Evolutionary conservation across 352 stramenopile genomes (phyloP), one percentile per base, ranked within the genome.

Genomic region (Phytophthora citricola): DNA sequence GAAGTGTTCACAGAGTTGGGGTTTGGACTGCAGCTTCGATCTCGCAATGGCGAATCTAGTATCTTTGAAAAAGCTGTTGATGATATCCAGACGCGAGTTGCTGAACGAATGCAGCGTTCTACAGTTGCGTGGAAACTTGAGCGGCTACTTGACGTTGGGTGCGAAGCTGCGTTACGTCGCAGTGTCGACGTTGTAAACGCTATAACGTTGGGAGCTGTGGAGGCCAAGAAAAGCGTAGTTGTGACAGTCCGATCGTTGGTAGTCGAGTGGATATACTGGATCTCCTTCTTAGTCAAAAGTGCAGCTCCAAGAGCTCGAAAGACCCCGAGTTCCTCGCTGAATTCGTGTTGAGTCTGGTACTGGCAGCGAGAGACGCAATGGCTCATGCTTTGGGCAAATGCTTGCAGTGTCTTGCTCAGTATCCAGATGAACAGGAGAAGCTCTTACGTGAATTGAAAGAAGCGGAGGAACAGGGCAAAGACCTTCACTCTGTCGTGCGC

Each of bases 321-420:
- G 56, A 63, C 32, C 32, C 46, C 4, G 40, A 45, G 12, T 66
- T 67, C 12, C 69, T 96, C 3, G 81, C 82, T 4, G 77, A 94
- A 41, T 83, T 94, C 31, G 73, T 90, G 26, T 58, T 96, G 20
- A 85, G 78, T 59, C 76, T 95, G 31, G 78, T 94, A 4, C 61
- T 91, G 10, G 85, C 83, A 47, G 85, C 85, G 5, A 74, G 83
- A 2, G 84, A 91, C 27, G 90, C 89, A 1, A 95, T 85, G 12
- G 71, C 83, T 0, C 71, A 83, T 47, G 83, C 77, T 1, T 36
- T 95, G 10, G 66, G 56, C 11, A 91, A 73, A 75, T 81, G 87
- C 54, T 52, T 94, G 14, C 76, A 89, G 45, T 72, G 88, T 54
- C 68, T 76, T 26, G 89, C 87, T 51, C 49, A 83, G 39, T 55